Evolutionary conservation across 108 stramenopile species (phyloP).

Genomic region (Skeletonema grethae): DNA sequence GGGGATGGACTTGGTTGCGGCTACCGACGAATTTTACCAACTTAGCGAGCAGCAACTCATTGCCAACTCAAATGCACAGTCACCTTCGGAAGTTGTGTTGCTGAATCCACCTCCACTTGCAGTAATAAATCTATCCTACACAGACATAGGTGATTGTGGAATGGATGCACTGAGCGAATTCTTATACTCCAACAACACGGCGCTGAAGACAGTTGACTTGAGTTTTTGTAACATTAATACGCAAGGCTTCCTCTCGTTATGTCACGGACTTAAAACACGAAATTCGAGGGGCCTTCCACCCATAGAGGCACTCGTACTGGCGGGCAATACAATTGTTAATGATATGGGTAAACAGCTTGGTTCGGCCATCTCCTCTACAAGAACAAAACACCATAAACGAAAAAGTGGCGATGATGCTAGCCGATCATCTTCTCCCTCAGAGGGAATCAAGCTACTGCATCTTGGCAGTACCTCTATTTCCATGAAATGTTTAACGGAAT

Average conservation of each 20-base stretch:
- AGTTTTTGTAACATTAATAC: constrained; percentile 78
- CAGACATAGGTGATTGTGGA: constrained; percentile 74
- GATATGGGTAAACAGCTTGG: constrained; percentile 72
- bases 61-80: constrained; percentile 16
- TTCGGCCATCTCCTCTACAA: constrained; percentile 58
- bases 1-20: constrained; percentile 44
- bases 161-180: constrained; percentile 72
- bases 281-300: constrained; percentile 53
- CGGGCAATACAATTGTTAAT: constrained; percentile 69
- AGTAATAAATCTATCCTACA: constrained; percentile 79
- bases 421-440: neutral
- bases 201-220: constrained; percentile 74
- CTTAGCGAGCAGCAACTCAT: constrained; percentile 40
- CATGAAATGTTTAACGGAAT: constrained; percentile 51
- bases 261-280: constrained; percentile 55
- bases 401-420: constrained; percentile 19
- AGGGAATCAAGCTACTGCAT: constrained; percentile 75
- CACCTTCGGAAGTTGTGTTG: constrained; percentile 24
- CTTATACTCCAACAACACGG: constrained; percentile 49
- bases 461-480: constrained; percentile 65
- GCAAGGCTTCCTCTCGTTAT: constrained; percentile 58
- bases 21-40: constrained; percentile 42
- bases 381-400: constrained; percentile 14
- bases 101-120: constrained; percentile 59
- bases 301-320: constrained; percentile 67